Evolutionary conservation across 495 filamentous ascomycete genomes (phyloP), one percentile per base, ranked within the genome.

Genomic region (Chaetomidium leptoderma): DNA sequence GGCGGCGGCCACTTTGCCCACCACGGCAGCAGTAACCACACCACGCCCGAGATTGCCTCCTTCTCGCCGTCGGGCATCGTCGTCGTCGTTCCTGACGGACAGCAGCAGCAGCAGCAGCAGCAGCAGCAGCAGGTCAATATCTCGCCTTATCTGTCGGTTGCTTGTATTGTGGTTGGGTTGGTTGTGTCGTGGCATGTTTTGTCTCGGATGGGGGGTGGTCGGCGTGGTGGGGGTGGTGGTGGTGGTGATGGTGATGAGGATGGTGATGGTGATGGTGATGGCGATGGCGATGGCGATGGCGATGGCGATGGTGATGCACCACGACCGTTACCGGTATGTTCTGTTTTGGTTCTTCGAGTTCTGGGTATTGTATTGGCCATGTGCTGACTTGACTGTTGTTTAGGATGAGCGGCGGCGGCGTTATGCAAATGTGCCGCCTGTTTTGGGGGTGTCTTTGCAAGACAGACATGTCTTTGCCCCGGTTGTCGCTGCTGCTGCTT

Each of bases 151-250:
- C 35, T 66, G 45, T 55, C 57, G 1, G 19, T 56, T 27, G 49
- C 29, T 5, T 63, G 54, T 24, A 40, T 59, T n/a, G 36, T 30
- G 1, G 46, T 45, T 1, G 63, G 63, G 1, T 33, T 60, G 19
- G 6, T 44, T 3, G 51, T 17, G 24, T 54, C 39, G 49, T 63
- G 63, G 63, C 16, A n/a, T 59, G 7, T 58, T 53, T 24, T 40
- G 37, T 23, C 62, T 3, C 4, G 23, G 21, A 13, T 21, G 39
- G 8, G 23, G n/a, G 24, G 35, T 40, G 49, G 24, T 27, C 5
- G 26, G 39, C 35, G 6, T 27, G 0, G 23, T 16, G 11, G 32
- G 11, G 32, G 32, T 6, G 32, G 32, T 33, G n/a, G n/a, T 33
- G 32, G 32, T 33, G 32, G 32, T n/a, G n/a, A n/a, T n/a, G n/a